Percentiles rank a stretch among this genome's conserved stretches.
These are phyloP conservation scores for Pyrenula massariospora DNA, from an alignment of 495 filamentous ascomycete genomes.

Conservation along the genomic window DNA sequence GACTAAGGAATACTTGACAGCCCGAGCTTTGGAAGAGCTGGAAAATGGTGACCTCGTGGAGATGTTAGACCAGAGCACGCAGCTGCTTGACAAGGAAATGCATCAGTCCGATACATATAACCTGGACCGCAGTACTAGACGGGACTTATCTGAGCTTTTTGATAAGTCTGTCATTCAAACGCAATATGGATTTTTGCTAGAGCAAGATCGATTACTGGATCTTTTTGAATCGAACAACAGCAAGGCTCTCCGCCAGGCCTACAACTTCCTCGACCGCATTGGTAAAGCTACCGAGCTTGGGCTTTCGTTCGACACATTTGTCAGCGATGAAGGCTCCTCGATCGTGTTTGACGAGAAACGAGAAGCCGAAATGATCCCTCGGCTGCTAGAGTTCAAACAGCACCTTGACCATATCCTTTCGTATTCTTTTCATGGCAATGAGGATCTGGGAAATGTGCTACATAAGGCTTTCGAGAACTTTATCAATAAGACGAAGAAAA, in stretches of 20 bases:
- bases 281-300: constrained; percentile 53
- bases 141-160: constrained; percentile 57
- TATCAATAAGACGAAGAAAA: constrained; percentile 73
- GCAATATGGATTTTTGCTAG: constrained; percentile 49
- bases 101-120: constrained; percentile 64
- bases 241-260: constrained; percentile 60
- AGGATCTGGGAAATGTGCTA: constrained; percentile 60
- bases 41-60: constrained; percentile 43
- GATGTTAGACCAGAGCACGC: constrained; percentile 57
- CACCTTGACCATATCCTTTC: constrained; percentile 63
- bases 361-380: constrained; percentile 75
- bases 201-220: constrained; percentile 47
- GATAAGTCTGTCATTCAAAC: constrained; percentile 53
- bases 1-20: constrained; percentile 51
- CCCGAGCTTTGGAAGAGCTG: constrained; percentile 53
- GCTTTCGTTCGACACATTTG: constrained; percentile 64
- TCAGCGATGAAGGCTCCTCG: constrained; percentile 56
- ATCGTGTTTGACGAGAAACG: constrained; percentile 74
- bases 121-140: constrained; percentile 70
- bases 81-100: constrained; percentile 57
- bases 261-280: constrained; percentile 56
- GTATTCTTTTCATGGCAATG: constrained; percentile 61
- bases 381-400: constrained; percentile 71
- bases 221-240: constrained; percentile 57
- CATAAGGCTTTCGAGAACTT: constrained; percentile 78